A percentile compares a stretch with the other conserved stretches of the same genome.
Evolutionary conservation across 2,329 filamentous ascomycete species (phyloP).

Genomic region (Aspergillus transmontanensis): DNA sequence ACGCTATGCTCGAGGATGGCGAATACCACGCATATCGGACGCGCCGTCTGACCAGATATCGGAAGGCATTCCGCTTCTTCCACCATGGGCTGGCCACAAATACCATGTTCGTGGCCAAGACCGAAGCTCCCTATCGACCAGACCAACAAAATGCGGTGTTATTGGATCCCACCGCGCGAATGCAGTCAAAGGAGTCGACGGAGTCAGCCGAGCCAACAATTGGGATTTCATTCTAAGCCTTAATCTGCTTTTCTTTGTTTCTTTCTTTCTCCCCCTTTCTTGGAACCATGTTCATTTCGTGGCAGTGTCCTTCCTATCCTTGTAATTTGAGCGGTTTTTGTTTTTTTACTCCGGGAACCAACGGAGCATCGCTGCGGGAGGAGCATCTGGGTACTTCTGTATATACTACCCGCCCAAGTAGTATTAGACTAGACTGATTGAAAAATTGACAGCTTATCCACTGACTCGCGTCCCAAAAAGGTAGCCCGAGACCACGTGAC

Average conservation of each 20-base stretch:
- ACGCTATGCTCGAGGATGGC: conserved; percentile 84
- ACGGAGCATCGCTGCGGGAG: neutral
- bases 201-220: neutral
- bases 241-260: neutral
- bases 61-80: conserved; percentile 98
- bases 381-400: neutral
- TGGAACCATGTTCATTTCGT: neutral
- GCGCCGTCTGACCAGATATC: conserved; percentile 94
- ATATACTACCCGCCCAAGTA: neutral
- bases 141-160: neutral
- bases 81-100: conserved; percentile 99
- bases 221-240: neutral
- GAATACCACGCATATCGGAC: conserved; percentile 79
- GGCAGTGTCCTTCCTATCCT: neutral
- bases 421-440: neutral
- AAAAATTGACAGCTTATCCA: neutral
- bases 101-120: conserved; percentile 94
- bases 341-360: neutral
- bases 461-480: neutral
- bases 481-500: neutral
- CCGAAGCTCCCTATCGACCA: conserved; percentile 73
- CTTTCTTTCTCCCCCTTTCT: neutral
- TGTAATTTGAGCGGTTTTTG: neutral
- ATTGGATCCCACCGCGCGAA: neutral
- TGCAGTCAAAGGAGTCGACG: neutral